Evolutionary conservation across 306 rosid genomes (phyloP).

Genomic region (Quercus glauca): DNA sequence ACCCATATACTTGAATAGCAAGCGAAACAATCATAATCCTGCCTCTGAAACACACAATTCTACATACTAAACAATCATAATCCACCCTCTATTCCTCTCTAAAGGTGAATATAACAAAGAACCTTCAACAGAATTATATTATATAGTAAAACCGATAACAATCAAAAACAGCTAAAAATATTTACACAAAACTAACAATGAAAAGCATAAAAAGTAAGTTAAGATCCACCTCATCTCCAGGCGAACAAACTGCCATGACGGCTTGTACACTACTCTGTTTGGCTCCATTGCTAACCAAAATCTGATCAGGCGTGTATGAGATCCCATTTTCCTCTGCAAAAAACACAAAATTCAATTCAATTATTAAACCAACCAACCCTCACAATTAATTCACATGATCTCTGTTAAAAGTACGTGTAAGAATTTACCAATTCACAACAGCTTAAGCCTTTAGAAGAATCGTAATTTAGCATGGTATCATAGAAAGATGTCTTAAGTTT

Average conservation of each 20-base stretch:
- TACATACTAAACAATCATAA: too few species aligned
- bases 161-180: neutral
- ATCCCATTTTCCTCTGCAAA: conserved; percentile 85
- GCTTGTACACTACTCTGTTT: conserved; percentile 87
- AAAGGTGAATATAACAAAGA: neutral
- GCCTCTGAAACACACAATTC: too few species aligned
- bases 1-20: too few species aligned
- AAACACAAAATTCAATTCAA: neutral
- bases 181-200: neutral
- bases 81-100: too few species aligned
- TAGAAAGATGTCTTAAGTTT: too few species aligned
- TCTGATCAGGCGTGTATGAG: conserved; percentile 71
- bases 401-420: too few species aligned
- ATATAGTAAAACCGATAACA: neutral
- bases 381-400: too few species aligned
- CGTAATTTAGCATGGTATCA: too few species aligned
- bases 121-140: neutral
- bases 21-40: too few species aligned
- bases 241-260: conserved; percentile 80
- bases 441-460: too few species aligned
- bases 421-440: too few species aligned
- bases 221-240: conserved; percentile 73
- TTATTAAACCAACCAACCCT: too few species aligned
- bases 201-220: neutral
- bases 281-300: conserved; percentile 92